Conservation (phyloP, 2,329 filamentous ascomycete genomes). For the Aspergillus nomiae region DNA sequence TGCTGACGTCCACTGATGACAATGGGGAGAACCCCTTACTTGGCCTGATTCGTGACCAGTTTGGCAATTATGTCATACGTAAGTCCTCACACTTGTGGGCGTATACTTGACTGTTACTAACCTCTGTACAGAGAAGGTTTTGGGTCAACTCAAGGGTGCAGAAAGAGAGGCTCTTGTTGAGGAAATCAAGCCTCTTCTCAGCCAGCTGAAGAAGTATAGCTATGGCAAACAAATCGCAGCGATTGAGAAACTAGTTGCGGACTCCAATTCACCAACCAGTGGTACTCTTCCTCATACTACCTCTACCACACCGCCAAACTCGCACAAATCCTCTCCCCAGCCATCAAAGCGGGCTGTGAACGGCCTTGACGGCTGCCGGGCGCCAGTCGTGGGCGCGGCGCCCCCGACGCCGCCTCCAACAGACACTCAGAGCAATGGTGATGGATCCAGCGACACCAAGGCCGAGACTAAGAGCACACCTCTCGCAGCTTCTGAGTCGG, state of each 20-base stretch:
- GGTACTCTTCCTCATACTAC: constrained; percentile 30
- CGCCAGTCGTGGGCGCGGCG: constrained; percentile 54
- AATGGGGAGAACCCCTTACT: constrained; percentile 72
- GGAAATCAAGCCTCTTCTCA: constrained; percentile 65
- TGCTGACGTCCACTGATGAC: constrained; percentile 61
- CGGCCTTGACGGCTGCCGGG: constrained; percentile 43
- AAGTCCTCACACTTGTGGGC: constrained; percentile 48
- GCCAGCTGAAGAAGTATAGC: constrained; percentile 63
- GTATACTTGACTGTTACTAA: constrained; percentile 24
- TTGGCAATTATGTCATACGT: constrained; percentile 96
- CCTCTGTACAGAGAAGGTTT: constrained; percentile 71
- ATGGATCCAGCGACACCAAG: constrained; percentile 44
- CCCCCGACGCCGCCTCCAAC: constrained; percentile 69
- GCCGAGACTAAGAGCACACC: constrained; percentile 36
- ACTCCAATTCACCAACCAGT: constrained; percentile 28
- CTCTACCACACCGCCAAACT: constrained; percentile 41
- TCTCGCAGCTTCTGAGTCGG: constrained; percentile 34
- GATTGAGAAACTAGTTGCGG: constrained; percentile 60
- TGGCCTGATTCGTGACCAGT: constrained; percentile 83
- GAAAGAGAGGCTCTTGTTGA: constrained; percentile 64
- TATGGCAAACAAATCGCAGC: constrained; percentile 68
- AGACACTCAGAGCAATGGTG: constrained; percentile 65
- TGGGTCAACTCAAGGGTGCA: constrained; percentile 62
- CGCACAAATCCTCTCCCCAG: constrained; percentile 43
- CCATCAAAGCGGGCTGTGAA: constrained; percentile 36